Percentiles rank a stretch among this genome's conserved stretches.
These are phyloP conservation scores for Ramaria rubella DNA, from an alignment of 768 basidiomycete species.

Conservation along the genomic window DNA sequence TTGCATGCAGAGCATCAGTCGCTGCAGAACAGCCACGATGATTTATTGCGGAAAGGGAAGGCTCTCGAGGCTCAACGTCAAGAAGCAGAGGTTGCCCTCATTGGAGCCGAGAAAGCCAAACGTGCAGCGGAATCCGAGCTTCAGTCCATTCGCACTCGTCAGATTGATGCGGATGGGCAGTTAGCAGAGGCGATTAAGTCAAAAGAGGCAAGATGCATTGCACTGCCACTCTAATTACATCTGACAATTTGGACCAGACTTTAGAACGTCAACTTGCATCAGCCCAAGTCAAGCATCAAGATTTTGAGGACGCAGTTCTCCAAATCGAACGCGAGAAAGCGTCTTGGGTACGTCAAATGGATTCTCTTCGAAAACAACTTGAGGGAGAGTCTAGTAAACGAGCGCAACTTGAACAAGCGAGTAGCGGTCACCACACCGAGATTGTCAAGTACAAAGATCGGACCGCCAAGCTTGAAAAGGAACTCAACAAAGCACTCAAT, in stretches of 20 bases:
- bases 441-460: slow-evolving; percentile 60
- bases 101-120: slow-evolving; percentile 63
- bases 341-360: slow-evolving; percentile 64
- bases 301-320: slow-evolving; percentile 83
- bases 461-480: slow-evolving; percentile 66
- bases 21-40: slow-evolving; percentile 53
- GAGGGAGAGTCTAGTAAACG: slow-evolving; percentile 68
- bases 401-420: slow-evolving; percentile 63
- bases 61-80: slow-evolving; percentile 43
- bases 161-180: slow-evolving; percentile 59
- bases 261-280: slow-evolving; percentile 71
- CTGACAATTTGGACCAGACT: slow-evolving; percentile 36
- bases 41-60: slow-evolving; percentile 58
- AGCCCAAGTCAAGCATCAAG: slow-evolving; percentile 70
- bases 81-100: slow-evolving; percentile 41
- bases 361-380: slow-evolving; percentile 63
- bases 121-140: slow-evolving; percentile 66
- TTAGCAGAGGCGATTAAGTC: slow-evolving; percentile 52
- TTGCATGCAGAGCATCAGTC: slow-evolving; percentile 52
- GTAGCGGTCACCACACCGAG: slow-evolving; percentile 62
- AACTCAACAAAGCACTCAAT: slow-evolving; percentile 71
- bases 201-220: slow-evolving; percentile 60
- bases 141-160: slow-evolving; percentile 57
- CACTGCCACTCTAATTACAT: slow-evolving; percentile 5
- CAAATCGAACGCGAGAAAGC: slow-evolving; percentile 80